phyloP scores from a whole-genome alignment of 805 yeast genomes.

The Pichia scutulata region DNA sequence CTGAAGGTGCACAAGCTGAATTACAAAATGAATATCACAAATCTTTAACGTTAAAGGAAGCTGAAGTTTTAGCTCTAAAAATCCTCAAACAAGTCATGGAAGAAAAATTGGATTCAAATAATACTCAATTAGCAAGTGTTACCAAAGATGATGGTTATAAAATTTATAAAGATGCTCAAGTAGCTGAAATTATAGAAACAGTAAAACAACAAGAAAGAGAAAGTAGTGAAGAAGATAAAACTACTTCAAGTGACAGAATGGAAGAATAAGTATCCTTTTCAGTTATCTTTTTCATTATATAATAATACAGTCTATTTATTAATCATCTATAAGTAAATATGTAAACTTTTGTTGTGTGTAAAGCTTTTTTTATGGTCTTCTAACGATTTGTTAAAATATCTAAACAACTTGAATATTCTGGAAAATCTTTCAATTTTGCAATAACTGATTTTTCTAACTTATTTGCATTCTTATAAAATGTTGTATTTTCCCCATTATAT shows the following conservation, averaged over 20 bases:
- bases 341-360: not conserved
- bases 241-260: slow-evolving; percentile 1
- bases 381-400: slow-evolving; percentile 35
- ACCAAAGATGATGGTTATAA: slow-evolving; percentile 81
- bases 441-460: slow-evolving; percentile 86
- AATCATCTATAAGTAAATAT: not conserved
- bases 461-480: slow-evolving; percentile 91
- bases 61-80: slow-evolving; percentile 82
- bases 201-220: slow-evolving; percentile 65
- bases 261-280: not conserved
- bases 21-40: slow-evolving; percentile 94
- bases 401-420: slow-evolving; percentile 80
- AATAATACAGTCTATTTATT: not conserved
- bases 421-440: slow-evolving; percentile 75
- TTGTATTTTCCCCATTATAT: slow-evolving; percentile 89
- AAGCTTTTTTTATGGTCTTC: too few relatives aligned
- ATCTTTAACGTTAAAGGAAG: slow-evolving; percentile 84
- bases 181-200: slow-evolving; percentile 70
- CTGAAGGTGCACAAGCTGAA: slow-evolving; percentile 98
- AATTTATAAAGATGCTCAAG: slow-evolving; percentile 74
- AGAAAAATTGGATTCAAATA: slow-evolving; percentile 90
- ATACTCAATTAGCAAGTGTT: slow-evolving; percentile 91
- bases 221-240: slow-evolving; percentile 15
- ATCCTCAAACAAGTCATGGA: slow-evolving; percentile 98
- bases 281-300: not conserved